phyloP scores from a whole-genome alignment of 1,284 basidiomycete genomes.

The Peniophora sp. region DNA sequence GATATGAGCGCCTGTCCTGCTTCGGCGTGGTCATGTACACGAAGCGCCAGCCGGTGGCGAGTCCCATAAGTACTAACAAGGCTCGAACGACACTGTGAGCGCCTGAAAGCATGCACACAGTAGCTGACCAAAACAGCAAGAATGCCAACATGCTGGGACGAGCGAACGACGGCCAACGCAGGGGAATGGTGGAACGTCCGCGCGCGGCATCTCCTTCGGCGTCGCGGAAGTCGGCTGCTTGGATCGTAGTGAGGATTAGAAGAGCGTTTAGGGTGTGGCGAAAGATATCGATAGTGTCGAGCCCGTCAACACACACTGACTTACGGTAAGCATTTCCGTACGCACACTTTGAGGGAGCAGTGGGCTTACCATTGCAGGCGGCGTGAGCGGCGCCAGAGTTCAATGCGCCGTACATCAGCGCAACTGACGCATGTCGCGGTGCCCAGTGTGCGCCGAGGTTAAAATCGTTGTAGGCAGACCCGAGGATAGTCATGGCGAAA shows the following conservation, averaged over 20 bases:
- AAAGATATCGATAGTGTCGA: background rate
- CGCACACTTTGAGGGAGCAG: background rate
- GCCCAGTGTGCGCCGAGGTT: slow-evolving; percentile 23
- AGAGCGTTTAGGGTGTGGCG: background rate
- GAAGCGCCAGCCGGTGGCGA: slow-evolving; percentile 14
- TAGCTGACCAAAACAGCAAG: slow-evolving; percentile 13
- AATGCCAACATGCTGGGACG: slow-evolving; percentile 11
- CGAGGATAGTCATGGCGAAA: slow-evolving; percentile 20
- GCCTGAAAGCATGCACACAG: slow-evolving; percentile 10
- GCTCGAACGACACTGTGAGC: background rate
- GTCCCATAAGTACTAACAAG: slow-evolving; percentile 8
- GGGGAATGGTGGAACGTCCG: slow-evolving; percentile 18
- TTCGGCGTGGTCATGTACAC: slow-evolving; percentile 4
- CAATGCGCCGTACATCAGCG: slow-evolving; percentile 25
- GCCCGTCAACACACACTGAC: background rate
- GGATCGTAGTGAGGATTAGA: slow-evolving; percentile 17
- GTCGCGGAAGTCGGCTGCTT: slow-evolving; percentile 20
- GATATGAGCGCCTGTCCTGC: slow-evolving; percentile 12
- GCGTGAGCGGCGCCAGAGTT: slow-evolving; percentile 31
- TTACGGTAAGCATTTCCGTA: background rate
- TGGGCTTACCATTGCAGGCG: slow-evolving; percentile 19
- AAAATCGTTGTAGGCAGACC: slow-evolving; percentile 27
- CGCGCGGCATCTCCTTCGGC: slow-evolving; percentile 15
- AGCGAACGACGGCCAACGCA: slow-evolving; percentile 13
- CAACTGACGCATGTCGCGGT: slow-evolving; percentile 26